Evolutionary conservation across 129 eudicot genomes (phyloP), one percentile per base, ranked within the genome.

Genomic region (Lactuca saligna): DNA sequence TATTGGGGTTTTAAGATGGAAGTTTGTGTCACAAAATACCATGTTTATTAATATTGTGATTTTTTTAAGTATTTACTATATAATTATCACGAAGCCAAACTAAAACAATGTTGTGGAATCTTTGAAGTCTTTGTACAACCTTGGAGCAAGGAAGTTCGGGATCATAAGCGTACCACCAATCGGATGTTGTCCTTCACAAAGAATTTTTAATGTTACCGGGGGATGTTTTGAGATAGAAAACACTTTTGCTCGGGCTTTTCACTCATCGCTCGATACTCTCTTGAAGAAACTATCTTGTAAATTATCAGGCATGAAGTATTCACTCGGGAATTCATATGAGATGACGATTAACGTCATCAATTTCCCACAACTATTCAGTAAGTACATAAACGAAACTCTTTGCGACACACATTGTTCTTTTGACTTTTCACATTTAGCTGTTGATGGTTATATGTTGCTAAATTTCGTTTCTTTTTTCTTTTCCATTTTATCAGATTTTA

Each of bases 131-230:
- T 53, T 88, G 69, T 90, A 90, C 82, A 74, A 37, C 38, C 88
- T 84, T 0, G 95, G 97, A 69, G 97, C 88, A 25, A 73, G 95
- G 51, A 90, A 90, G 61, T 86, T 90, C 5, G 88, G 86, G 12
- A 80, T 89, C 64, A 76, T 84, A 62, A 72, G 87, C 38, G 75
- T 87, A 59, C 83, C 91, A 13, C 88, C 95, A 8, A 34, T 89
- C 0, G 95, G 97, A 34, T 90, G 97, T 78, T 84, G 86, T 56
- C 96, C 96, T 5, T 69, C 94, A 6, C 75, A 61, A 31, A 78
- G 96, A 70, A 32, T 84, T n/a, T 42, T 65, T 8, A 82, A 77
- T 12, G 59, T 50, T 1, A 80, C 79, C 0, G 80, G 87, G 0
- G 96, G 83, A 60, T 90, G 97, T 66, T 58, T 78, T 15, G 87